Evolutionary conservation across 768 basidiomycete genomes (phyloP), one percentile per base, ranked within the genome.

Genomic region (Termitomyces sp.): DNA sequence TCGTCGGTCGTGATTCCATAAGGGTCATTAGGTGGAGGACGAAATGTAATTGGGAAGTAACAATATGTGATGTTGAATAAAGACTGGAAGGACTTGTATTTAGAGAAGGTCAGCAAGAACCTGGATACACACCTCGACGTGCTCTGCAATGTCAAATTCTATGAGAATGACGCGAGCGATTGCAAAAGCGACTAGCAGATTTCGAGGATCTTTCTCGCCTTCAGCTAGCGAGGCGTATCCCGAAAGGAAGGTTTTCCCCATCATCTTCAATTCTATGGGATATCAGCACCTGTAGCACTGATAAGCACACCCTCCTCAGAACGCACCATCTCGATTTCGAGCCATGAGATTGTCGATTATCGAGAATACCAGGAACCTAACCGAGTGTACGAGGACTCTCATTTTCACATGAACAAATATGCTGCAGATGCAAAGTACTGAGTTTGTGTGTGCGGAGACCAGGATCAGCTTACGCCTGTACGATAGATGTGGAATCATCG

Each of bases 41-140:
- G 83, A 76, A 97, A 99, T 0, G 94, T 93, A 57, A 99, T 98
- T 0, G 97, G 97, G 74, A 98, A 99, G 71, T 99, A 99, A 71
- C 97, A 98, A 71, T 95, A 98, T 0, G 88, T 91, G 69, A 98
- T 87, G 67, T 98, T 93, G 75, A 96, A 98, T 50, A 98, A 77
- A 54, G 88, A 83, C 94, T 98, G 30, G 44, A 57, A 18, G 32
- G 36, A 38, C 13, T 36, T 18, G 32, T 13, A 14, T 14, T 43
- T 30, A 50, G 20, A 40, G 43, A 26, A 26, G 23, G 14, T 8
- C 30, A 30, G 26, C 41, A 4, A 40, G 20, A 1, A 2, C 2
- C 3, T 20, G 12, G 28, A 36, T 36, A 67, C 83, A 61, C 66
- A 94, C 96, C 76, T 98, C 95, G 38, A 93, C 77, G 60, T 84